Evolutionary conservation across 2,329 filamentous ascomycete genomes (phyloP).

Genomic region (Gnomoniopsis smithogilvyi): DNA sequence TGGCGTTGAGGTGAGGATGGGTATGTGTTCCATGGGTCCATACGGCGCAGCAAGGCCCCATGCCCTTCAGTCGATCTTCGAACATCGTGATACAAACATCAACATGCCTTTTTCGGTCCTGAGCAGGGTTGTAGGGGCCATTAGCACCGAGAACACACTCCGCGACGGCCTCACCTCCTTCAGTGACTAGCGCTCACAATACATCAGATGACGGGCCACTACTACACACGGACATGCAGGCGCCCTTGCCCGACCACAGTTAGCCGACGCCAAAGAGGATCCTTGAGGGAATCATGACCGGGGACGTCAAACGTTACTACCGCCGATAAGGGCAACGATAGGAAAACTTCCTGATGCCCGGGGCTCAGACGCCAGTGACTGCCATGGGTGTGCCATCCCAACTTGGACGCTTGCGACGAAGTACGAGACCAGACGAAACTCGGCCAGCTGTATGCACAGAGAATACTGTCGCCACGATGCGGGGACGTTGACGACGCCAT

Average conservation of each 20-base stretch:
- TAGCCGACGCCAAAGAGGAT: neutral
- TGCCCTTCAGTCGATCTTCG: neutral
- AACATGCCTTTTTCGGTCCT: neutral
- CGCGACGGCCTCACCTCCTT: neutral
- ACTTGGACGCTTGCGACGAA: conserved; percentile 10
- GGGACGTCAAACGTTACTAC: neutral
- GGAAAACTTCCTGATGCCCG: neutral
- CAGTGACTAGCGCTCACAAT: neutral
- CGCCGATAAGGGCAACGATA: neutral
- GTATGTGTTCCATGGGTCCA: neutral
- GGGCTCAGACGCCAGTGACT: too few species aligned
- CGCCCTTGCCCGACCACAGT: neutral
- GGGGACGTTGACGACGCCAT: neutral
- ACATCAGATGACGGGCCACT: neutral
- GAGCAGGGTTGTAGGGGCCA: neutral
- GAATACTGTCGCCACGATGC: neutral
- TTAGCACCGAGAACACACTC: neutral
- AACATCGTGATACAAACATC: conserved; percentile 1
- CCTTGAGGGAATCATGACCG: neutral
- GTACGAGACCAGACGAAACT: conserved; percentile 16
- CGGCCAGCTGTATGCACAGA: neutral
- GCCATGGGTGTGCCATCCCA: conserved; percentile 1
- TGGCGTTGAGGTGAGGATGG: neutral
- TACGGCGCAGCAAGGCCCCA: neutral
- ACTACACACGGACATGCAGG: neutral